Conservation (phyloP, 345 rosid genomes). For the Boechera retrofracta region DNA sequence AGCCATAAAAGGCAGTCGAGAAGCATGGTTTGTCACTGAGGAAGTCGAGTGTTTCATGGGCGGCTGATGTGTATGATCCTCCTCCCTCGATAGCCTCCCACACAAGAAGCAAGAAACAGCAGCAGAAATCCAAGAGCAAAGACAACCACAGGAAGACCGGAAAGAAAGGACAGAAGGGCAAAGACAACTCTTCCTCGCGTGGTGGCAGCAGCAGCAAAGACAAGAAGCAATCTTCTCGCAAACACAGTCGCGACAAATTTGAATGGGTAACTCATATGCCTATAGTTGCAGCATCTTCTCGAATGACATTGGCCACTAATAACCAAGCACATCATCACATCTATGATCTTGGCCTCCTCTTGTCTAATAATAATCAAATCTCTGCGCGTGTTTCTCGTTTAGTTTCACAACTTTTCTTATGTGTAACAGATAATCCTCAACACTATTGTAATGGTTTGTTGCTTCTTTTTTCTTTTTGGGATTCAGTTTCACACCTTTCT, state of each 20-base stretch:
- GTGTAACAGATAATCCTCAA: too few relatives aligned
- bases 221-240: constrained; percentile 65
- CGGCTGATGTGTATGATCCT: constrained; percentile 35
- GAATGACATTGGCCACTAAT: constrained; percentile 18
- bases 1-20: constrained; percentile 87
- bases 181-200: constrained; percentile 42
- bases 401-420: too few relatives aligned
- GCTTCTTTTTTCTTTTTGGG: too few relatives aligned
- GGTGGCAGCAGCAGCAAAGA: constrained; percentile 41
- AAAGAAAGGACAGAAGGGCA: constrained; percentile 74
- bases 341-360: constrained; percentile 12
- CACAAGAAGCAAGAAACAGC: constrained; percentile 58
- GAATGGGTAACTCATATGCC: constrained; percentile 53
- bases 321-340: constrained; percentile 11
- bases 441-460: too few relatives aligned
- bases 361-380: not conserved
- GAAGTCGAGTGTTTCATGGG: constrained; percentile 73
- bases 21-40: constrained; percentile 55
- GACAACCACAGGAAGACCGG: constrained; percentile 62
- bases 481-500: too few relatives aligned
- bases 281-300: constrained; percentile 69
- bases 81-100: constrained; percentile 73
- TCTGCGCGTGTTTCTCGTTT: too few relatives aligned
- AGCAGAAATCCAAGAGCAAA: constrained; percentile 63
- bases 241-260: constrained; percentile 43